Base-by-base conservation (phyloP, 2,329 filamentous ascomycete genomes). In the Xylariaceae sp. region DNA sequence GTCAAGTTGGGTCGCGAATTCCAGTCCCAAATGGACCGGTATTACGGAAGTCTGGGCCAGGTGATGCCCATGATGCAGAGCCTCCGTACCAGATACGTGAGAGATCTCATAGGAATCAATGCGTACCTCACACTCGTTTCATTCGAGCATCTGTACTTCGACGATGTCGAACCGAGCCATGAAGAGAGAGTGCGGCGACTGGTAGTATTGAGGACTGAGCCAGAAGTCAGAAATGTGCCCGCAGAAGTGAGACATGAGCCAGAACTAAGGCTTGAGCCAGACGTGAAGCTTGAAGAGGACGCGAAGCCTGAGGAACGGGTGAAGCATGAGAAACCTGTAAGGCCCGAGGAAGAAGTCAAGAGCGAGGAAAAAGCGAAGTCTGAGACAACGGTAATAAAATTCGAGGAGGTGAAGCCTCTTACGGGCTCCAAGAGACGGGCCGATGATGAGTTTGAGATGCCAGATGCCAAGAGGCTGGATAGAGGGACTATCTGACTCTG, bases 51-150 rank as follows among this genome's bases (percentile, higher is more conserved):
- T 2, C 15, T 59, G n/a, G 18, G 17, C 3, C 7, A 30, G 48
- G 5, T 52, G 13, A 1, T 52, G 4, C 5, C 30, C 4, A 59
- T 39, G 53, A 11, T 49, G 6, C 39, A n/a, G 39, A 15, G 39
- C 42, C 37, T 59, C 15, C 57, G 53, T 5, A 52, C 57, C 15
- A 53, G 53, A 10, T 55, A 52, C 17, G 13, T 55, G 42, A 55
- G 42, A 53, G 11, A 30, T 2, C 30, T 59, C 18, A 53, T 59
- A n/a, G 57, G 57, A 3, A 23, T 3, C 42, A n/a, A 11, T 1
- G 15, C 53, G 10, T 59, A 59, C 13, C 17, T 11, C 9, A 47
- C 51, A 18, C 13, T 52, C 10, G 37, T 55, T 17, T 49, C 52
- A 53, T 42, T 52, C 1, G 23, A 52, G 1, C 11, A 48, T 11